phyloP scores from a whole-genome alignment of 352 stramenopile species.

The Phytophthora ohioensis region DNA sequence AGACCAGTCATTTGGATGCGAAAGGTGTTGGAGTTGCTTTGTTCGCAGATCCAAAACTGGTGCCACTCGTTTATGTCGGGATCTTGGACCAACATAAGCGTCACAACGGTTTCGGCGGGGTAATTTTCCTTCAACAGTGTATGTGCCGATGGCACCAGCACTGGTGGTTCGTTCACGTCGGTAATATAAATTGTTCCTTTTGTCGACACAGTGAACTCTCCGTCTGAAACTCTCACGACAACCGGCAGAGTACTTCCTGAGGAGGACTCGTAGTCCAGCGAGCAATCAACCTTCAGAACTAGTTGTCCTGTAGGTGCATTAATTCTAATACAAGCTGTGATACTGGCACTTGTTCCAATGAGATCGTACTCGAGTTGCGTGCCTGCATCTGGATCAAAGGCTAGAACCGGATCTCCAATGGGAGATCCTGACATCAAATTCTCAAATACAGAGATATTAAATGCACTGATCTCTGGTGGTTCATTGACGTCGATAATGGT shows the following conservation, averaged over 20 bases:
- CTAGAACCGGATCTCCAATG: slow-evolving; percentile 30
- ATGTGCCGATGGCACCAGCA: background rate
- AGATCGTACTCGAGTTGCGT: slow-evolving; percentile 27
- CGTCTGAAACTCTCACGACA: slow-evolving; percentile 45
- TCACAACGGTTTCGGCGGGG: slow-evolving; percentile 24
- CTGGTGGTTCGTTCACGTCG: slow-evolving; percentile 57
- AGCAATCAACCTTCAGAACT: slow-evolving; percentile 14
- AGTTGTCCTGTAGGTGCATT: slow-evolving; percentile 29
- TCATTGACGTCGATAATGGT: slow-evolving; percentile 36
- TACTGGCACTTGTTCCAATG: slow-evolving; percentile 10
- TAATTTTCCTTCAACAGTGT: slow-evolving; percentile 33
- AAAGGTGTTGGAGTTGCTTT: slow-evolving; percentile 50
- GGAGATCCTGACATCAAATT: slow-evolving; percentile 20
- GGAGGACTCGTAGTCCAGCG: slow-evolving; percentile 39
- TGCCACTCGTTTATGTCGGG: slow-evolving; percentile 47
- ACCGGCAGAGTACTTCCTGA: slow-evolving; percentile 31
- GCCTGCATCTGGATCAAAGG: slow-evolving; percentile 18
- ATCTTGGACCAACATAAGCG: slow-evolving; percentile 41
- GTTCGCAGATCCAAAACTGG: slow-evolving; percentile 54
- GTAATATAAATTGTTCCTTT: slow-evolving; percentile 38
- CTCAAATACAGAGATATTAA: slow-evolving; percentile 30
- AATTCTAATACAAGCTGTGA: slow-evolving; percentile 25
- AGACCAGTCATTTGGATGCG: slow-evolving; percentile 28
- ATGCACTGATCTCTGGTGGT: slow-evolving; percentile 24
- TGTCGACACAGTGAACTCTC: slow-evolving; percentile 29